Evolutionary conservation across 257 asterid species (phyloP).

Genomic region (Forsythia viridissima): DNA sequence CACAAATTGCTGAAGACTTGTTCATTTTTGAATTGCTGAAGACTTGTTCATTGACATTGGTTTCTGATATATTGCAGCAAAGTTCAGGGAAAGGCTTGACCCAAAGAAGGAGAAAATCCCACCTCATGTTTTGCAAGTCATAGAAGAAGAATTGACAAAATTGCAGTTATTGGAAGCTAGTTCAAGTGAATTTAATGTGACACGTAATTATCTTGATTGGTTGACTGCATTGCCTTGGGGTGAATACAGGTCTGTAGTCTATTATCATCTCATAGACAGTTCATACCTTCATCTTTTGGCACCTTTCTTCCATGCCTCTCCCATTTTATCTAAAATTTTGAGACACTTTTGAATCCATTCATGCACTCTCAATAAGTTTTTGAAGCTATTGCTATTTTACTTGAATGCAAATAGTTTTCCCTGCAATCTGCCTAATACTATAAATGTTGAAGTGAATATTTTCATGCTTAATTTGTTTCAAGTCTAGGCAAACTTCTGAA

Average conservation of each 20-base stretch:
- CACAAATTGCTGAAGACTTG: not conserved
- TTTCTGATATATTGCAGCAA: conserved; percentile 50
- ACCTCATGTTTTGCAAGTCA: conserved; percentile 91
- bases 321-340: conserved; percentile 4
- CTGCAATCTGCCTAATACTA: not conserved
- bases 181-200: conserved; percentile 97
- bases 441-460: not conserved
- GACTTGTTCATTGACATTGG: conserved; percentile 5
- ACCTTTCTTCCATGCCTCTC: conserved; percentile 1
- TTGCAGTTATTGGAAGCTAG: conserved; percentile 94
- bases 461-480: not conserved
- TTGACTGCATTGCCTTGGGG: conserved; percentile 99
- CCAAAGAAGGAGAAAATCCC: conserved; percentile 93
- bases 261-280: conserved; percentile 12
- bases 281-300: not conserved
- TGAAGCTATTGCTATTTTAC: not conserved
- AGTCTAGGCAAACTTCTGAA: not conserved
- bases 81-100: conserved; percentile 91
- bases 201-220: conserved; percentile 99
- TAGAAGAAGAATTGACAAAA: conserved; percentile 94
- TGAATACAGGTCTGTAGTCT: conserved; percentile 73
- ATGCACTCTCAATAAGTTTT: not conserved
- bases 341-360: conserved; percentile 14
- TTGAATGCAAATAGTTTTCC: not conserved
- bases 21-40: not conserved